Evolutionary conservation across 441 rosid species (phyloP), one percentile per base, ranked within the genome.

Genomic region (Bocquillonia castaneifolia): DNA sequence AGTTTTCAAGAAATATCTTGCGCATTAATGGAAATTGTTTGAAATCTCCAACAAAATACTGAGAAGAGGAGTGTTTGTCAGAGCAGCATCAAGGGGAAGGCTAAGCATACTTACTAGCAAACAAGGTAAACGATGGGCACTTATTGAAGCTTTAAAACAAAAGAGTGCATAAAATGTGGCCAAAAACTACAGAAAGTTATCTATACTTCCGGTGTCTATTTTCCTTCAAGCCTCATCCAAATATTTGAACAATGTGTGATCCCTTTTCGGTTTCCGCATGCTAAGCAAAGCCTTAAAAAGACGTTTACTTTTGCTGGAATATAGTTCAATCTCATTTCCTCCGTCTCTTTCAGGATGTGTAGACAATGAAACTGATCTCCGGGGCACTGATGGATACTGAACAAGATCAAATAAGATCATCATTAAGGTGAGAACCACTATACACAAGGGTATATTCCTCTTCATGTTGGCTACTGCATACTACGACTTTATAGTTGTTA

Each of bases 241-340:
- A 50, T 70, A 73, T 66, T 79, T 81, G 72, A 77, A 69, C 20
- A 80, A 28, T 5, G 74, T 26, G 47, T 57, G 73, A 50, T 86
- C 83, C 71, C 74, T 80, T 74, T 69, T 84, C 17, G 90, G 61
- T 76, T 79, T 88, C 76, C 82, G 81, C 87, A 88, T 74, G 85
- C 96, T 82, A 53, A 88, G 85, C 81, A 91, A 67, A 59, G 96
- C 89, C 83, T 86, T 89, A 57, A 89, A 68, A 31, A 81, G 75
- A 65, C 82, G 77, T 69, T 75, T 82, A 80, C 80, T 85, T 76
- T 82, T 83, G 84, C 87, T 68, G 10, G 84, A 78, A 78, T 84
- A 72, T 44, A 66, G 72, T 29, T 82, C 81, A 25, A 64, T 66
- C 0, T 86, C 90, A n/a, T 69, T 72, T 61, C 47, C 36, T 50